phyloP scores from a whole-genome alignment of 1,139 yeast species.

The Debaryomycetaceae sp. region DNA sequence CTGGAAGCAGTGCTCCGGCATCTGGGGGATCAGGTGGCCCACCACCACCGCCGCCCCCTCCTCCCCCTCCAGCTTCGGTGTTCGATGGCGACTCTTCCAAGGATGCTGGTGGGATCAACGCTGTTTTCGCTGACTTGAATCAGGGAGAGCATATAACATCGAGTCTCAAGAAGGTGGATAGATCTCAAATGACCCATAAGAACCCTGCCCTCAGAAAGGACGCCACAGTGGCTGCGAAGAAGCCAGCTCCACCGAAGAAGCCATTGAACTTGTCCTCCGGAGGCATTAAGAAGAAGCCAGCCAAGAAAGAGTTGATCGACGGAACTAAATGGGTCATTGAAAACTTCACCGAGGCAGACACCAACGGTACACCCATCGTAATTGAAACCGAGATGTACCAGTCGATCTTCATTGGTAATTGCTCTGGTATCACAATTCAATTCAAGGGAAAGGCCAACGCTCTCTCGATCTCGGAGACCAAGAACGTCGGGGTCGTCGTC shows the following conservation, averaged over 20 bases:
- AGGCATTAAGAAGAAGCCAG: constrained; percentile 49
- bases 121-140: constrained; percentile 89
- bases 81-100: constrained; percentile 35
- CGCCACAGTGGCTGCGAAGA: constrained; percentile 34
- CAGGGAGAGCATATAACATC: constrained; percentile 82
- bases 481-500: constrained; percentile 69
- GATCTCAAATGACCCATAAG: constrained; percentile 91
- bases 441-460: constrained; percentile 92
- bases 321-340: constrained; percentile 85
- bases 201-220: constrained; percentile 74
- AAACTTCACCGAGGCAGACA: constrained; percentile 57
- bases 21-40: constrained; percentile 24
- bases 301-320: constrained; percentile 76
- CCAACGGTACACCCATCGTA: constrained; percentile 48
- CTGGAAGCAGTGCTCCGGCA: neutral
- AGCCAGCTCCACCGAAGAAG: constrained; percentile 70
- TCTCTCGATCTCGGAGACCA: constrained; percentile 71
- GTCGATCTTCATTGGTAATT: constrained; percentile 83
- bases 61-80: constrained; percentile 70
- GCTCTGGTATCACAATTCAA: constrained; percentile 69
- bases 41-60: constrained; percentile 65
- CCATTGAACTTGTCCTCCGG: constrained; percentile 53
- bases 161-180: constrained; percentile 87
- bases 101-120: constrained; percentile 62
- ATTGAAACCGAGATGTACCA: constrained; percentile 84